phyloP scores from a whole-genome alignment of 176 grass and related monocot genomes.

The Raddia guianensis region DNA sequence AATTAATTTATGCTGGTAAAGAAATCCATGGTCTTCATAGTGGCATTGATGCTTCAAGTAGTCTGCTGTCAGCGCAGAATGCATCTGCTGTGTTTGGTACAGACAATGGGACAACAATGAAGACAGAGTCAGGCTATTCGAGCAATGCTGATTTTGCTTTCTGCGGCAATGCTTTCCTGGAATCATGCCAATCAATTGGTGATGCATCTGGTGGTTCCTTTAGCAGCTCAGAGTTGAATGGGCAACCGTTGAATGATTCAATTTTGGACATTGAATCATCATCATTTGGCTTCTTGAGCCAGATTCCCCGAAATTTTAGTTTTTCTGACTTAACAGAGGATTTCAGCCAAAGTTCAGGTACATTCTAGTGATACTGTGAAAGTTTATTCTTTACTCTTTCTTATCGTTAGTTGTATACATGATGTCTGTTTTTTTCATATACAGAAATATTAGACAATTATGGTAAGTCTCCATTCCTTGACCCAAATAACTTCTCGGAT shows the following conservation, averaged over 20 bases:
- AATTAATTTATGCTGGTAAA: conserved; percentile 65
- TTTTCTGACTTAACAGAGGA: conserved; percentile 90
- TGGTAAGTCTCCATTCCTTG: conserved; percentile 74
- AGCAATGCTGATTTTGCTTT: conserved; percentile 85
- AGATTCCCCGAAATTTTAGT: conserved; percentile 85
- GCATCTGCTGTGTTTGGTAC: conserved; percentile 57
- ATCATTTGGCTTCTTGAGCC: conserved; percentile 77
- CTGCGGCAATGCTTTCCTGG: conserved; percentile 73
- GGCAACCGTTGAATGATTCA: conserved; percentile 71
- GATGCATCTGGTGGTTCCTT: conserved; percentile 92
- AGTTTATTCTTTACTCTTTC: not conserved
- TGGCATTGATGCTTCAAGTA: conserved; percentile 50
- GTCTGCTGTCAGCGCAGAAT: conserved; percentile 56
- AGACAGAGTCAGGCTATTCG: conserved; percentile 79
- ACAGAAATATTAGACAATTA: conserved; percentile 88
- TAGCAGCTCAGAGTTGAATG: conserved; percentile 87
- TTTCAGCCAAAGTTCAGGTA: conserved; percentile 84
- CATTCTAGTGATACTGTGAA: not conserved
- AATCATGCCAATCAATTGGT: conserved; percentile 74
- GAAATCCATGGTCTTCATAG: conserved; percentile 56
- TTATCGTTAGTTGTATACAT: not conserved
- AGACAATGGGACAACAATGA: conserved; percentile 62
- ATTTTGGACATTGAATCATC: conserved; percentile 81
- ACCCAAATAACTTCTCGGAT: conserved; percentile 85
- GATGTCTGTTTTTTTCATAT: conserved; percentile 17